A percentile compares a stretch with the other conserved stretches of the same genome.
Conservation (phyloP, 2,329 filamentous ascomycete species). For the Nemania sp. region DNA sequence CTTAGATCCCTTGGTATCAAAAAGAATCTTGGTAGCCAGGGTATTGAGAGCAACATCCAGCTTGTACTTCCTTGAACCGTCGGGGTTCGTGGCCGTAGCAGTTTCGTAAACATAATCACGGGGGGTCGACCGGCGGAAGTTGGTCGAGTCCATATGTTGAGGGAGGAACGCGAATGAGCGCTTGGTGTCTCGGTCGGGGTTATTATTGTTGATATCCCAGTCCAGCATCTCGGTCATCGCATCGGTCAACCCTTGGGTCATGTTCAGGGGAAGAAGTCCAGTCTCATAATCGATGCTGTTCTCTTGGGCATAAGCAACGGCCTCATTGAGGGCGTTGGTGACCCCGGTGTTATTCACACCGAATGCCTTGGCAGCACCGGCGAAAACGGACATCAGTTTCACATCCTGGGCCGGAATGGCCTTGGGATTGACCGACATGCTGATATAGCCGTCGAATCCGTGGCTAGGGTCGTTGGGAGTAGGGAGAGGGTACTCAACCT, state of each 20-base stretch:
- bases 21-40: conserved; percentile 50
- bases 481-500: conserved; percentile 37
- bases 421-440: conserved; percentile 25
- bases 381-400: conserved; percentile 28
- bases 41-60: conserved; percentile 57
- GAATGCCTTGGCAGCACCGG: conserved; percentile 29
- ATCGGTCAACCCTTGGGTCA: conserved; percentile 22
- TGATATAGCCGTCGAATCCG: conserved; percentile 33
- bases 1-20: conserved; percentile 43
- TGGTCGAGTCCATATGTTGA: conserved; percentile 53
- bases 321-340: conserved; percentile 17
- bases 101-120: conserved; percentile 49
- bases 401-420: conserved; percentile 27
- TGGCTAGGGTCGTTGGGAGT: conserved; percentile 44
- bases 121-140: conserved; percentile 56
- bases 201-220: conserved; percentile 51
- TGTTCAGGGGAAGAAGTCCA: conserved; percentile 28
- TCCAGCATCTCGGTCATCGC: conserved; percentile 40
- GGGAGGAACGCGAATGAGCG: conserved; percentile 53
- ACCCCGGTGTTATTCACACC: conserved; percentile 20
- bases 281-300: conserved; percentile 27
- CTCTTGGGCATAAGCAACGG: conserved; percentile 11
- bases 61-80: conserved; percentile 57
- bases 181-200: conserved; percentile 47
- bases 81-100: conserved; percentile 31